Percentiles rank a stretch among this genome's conserved stretches.
Conservation (phyloP, 371 early-diverging fungal genomes). For the Haplosporangium sp. region DNA sequence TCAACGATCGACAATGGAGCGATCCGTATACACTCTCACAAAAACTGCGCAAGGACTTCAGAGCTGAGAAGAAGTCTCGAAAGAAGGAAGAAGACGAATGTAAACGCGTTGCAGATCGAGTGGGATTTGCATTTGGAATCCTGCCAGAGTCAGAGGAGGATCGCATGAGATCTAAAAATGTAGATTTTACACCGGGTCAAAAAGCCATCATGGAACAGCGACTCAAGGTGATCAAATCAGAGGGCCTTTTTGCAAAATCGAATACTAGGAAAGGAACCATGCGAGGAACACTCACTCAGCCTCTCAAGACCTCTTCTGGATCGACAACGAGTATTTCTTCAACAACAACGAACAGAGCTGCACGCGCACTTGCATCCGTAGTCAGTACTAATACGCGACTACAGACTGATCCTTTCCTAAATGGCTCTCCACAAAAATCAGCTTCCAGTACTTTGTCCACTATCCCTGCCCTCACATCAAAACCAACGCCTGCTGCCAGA, state of each 20-base stretch:
- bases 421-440: background rate
- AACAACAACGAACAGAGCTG: constrained; percentile 11
- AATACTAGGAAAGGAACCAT: background rate
- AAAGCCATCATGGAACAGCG: constrained; percentile 22
- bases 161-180: constrained; percentile 15
- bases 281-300: background rate
- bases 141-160: constrained; percentile 43
- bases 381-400: constrained; percentile 33
- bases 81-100: constrained; percentile 37
- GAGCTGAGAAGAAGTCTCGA: constrained; percentile 58
- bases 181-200: constrained; percentile 25
- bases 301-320: background rate
- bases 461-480: background rate
- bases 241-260: constrained; percentile 17
- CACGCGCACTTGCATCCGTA: constrained; percentile 17
- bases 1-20: constrained; percentile 75
- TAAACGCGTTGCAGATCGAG: constrained; percentile 35
- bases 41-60: constrained; percentile 74
- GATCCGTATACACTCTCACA: constrained; percentile 84
- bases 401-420: constrained; percentile 33
- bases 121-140: constrained; percentile 34
- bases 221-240: constrained; percentile 34
- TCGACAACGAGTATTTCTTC: background rate
- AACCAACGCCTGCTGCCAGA: constrained; percentile 9
- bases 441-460: background rate